These are phyloP conservation scores for Fusarium subtropicale DNA, from an alignment of 2,329 filamentous ascomycete species.

Conservation along the genomic window DNA sequence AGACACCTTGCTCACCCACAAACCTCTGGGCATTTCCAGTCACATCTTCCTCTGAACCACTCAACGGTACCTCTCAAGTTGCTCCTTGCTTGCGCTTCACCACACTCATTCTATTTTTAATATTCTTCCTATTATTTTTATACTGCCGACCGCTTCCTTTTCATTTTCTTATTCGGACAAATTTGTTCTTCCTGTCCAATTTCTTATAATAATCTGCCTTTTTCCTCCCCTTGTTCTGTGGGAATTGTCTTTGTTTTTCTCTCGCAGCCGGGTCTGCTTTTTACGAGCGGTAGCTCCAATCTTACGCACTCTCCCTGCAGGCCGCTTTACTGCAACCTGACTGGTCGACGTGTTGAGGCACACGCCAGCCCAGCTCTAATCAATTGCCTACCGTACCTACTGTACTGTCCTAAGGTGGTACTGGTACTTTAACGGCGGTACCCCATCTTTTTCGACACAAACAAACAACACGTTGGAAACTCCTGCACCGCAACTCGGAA, in stretches of 20 bases:
- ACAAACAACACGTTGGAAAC: slow-evolving; percentile 40
- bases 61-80: slow-evolving; percentile 24
- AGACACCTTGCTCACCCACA: slow-evolving; percentile 30
- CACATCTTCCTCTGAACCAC: slow-evolving; percentile 20
- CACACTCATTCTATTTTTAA: slow-evolving; percentile 28
- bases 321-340: slow-evolving; percentile 40
- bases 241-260: slow-evolving; percentile 32
- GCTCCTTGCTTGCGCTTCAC: slow-evolving; percentile 9
- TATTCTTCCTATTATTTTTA: slow-evolving; percentile 3
- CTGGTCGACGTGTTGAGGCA: slow-evolving; percentile 31
- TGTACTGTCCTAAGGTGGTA: slow-evolving; percentile 7
- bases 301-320: slow-evolving; percentile 43
- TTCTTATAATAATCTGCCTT: slow-evolving; percentile 7
- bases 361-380: slow-evolving; percentile 45
- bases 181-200: not conserved
- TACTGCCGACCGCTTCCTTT: not conserved
- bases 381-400: slow-evolving; percentile 16
- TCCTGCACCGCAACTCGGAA: slow-evolving; percentile 17
- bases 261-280: slow-evolving; percentile 46
- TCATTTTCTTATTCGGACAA: not conserved
- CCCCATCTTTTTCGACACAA: slow-evolving; percentile 36
- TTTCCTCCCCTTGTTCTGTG: slow-evolving; percentile 27
- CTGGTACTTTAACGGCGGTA: slow-evolving; percentile 36
- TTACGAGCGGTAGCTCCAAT: slow-evolving; percentile 38
- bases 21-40: slow-evolving; percentile 34